Conservation (phyloP, 495 filamentous ascomycete species). For the Penicillium dipodomyicola region DNA sequence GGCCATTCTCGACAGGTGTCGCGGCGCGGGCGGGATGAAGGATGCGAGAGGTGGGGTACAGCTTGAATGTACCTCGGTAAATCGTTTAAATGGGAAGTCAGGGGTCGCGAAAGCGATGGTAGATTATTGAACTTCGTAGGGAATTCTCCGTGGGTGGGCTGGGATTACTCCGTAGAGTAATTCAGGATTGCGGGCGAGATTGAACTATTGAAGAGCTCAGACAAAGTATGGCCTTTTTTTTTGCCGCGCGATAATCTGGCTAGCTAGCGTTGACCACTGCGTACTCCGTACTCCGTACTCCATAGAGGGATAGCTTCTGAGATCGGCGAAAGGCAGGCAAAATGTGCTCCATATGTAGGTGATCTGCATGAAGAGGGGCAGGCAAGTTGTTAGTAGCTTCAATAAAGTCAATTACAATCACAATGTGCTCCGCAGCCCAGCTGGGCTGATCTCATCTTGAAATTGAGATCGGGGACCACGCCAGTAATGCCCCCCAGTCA, state of each 20-base stretch:
- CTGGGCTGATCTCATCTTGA: not conserved
- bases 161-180: not conserved
- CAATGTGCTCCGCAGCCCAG: not conserved
- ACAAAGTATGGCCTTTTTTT: not conserved
- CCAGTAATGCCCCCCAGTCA: not conserved
- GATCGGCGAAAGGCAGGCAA: not conserved
- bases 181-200: not conserved
- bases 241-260: not conserved
- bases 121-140: not conserved
- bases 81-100: constrained; percentile 5
- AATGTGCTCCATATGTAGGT: not conserved
- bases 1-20: constrained; percentile 8
- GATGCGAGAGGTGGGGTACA: not conserved
- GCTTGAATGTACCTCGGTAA: not conserved
- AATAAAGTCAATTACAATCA: not conserved
- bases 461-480: not conserved
- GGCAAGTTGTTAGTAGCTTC: not conserved
- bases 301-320: not conserved
- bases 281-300: not conserved
- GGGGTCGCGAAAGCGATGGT: not conserved
- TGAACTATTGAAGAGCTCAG: constrained; percentile 3
- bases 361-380: constrained; percentile 11
- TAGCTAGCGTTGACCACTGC: not conserved
- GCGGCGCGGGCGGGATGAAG: not conserved
- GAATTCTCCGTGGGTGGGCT: not conserved